phyloP scores from a whole-genome alignment of 2,329 filamentous ascomycete genomes.

The Botryosphaeria dothidea region DNA sequence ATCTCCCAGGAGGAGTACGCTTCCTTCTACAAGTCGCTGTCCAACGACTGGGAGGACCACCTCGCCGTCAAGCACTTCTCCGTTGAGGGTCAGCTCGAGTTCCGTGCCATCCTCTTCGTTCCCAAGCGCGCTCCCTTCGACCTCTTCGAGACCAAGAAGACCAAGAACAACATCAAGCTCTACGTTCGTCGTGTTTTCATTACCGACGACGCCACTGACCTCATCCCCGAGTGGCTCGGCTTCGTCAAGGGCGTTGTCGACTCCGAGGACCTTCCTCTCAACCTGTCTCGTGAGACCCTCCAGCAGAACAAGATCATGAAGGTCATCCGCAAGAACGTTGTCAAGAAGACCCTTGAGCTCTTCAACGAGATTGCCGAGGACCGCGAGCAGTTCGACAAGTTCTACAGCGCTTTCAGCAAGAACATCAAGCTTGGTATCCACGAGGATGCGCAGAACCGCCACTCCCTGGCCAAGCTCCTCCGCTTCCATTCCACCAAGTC shows the following conservation, averaged over 20 bases:
- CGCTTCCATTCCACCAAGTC: slow-evolving; percentile 99
- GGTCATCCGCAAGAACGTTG: slow-evolving; percentile 99
- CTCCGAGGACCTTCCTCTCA: slow-evolving; percentile 98
- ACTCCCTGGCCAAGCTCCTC: slow-evolving; percentile 91
- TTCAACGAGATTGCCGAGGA: slow-evolving; percentile 99
- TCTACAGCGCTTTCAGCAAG: slow-evolving; percentile 99
- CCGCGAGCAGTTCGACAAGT: slow-evolving; percentile 99
- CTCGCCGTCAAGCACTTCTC: slow-evolving; percentile 99
- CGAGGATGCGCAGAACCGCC: slow-evolving; percentile 98
- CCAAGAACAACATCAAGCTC: slow-evolving; percentile 99
- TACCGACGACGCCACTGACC: slow-evolving; percentile 97
- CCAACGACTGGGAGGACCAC: slow-evolving; percentile 99
- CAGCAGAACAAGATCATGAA: slow-evolving; percentile 99
- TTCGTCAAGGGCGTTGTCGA: slow-evolving; percentile 99
- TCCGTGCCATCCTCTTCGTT: slow-evolving; percentile 99
- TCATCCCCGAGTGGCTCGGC: slow-evolving; percentile 98
- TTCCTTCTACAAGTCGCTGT: slow-evolving; percentile 99
- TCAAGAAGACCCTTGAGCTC: slow-evolving; percentile 99
- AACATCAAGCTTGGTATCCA: slow-evolving; percentile 99
- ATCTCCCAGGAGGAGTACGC: slow-evolving; percentile 97
- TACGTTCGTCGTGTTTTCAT: slow-evolving; percentile 99
- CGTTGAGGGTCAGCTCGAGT: slow-evolving; percentile 99
- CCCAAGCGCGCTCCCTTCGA: slow-evolving; percentile 99
- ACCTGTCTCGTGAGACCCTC: slow-evolving; percentile 99
- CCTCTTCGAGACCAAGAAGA: slow-evolving; percentile 99